Conservation (phyloP, 1,139 yeast species). For the Sugiyamaella japonica region DNA sequence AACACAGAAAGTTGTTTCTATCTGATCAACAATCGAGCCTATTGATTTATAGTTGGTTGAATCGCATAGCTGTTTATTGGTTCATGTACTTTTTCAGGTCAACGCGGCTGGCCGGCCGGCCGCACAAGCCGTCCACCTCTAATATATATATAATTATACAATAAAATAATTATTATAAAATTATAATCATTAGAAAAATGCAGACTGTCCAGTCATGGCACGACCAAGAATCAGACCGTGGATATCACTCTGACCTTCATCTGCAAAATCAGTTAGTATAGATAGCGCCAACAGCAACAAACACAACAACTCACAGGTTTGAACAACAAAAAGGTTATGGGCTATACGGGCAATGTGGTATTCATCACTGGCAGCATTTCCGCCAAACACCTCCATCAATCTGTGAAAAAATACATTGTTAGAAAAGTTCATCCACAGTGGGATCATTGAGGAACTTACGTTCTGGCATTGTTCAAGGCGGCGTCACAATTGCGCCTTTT, state of each 20-base stretch:
- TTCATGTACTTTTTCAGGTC: neutral
- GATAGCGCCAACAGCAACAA: no score
- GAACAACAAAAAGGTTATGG: slow-evolving; percentile 47
- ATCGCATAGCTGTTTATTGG: neutral
- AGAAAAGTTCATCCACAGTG: neutral
- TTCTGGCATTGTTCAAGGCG: slow-evolving; percentile 42
- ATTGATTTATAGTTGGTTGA: neutral
- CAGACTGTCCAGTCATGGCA: slow-evolving; percentile 46
- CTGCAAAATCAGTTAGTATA: slow-evolving; percentile 18
- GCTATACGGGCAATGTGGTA: slow-evolving; percentile 48
- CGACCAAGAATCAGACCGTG: slow-evolving; percentile 47
- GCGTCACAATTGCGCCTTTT: slow-evolving; percentile 48
- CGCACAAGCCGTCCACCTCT: no score
- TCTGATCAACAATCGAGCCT: neutral
- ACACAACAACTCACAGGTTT: slow-evolving; percentile 41
- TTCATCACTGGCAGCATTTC: slow-evolving; percentile 48
- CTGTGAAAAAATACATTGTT: slow-evolving; percentile 16
- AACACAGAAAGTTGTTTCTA: no score
- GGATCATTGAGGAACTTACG: slow-evolving; percentile 18
- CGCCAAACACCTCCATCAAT: slow-evolving; percentile 49
- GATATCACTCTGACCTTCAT: slow-evolving; percentile 49
- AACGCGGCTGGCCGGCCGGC: neutral
- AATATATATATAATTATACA: no score
- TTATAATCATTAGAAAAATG: slow-evolving; percentile 37
- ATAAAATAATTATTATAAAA: neutral